A percentile compares a stretch with the other conserved stretches of the same genome.
Conservation (phyloP, 2,329 filamentous ascomycete genomes). For the Trichophyton equinum region DNA sequence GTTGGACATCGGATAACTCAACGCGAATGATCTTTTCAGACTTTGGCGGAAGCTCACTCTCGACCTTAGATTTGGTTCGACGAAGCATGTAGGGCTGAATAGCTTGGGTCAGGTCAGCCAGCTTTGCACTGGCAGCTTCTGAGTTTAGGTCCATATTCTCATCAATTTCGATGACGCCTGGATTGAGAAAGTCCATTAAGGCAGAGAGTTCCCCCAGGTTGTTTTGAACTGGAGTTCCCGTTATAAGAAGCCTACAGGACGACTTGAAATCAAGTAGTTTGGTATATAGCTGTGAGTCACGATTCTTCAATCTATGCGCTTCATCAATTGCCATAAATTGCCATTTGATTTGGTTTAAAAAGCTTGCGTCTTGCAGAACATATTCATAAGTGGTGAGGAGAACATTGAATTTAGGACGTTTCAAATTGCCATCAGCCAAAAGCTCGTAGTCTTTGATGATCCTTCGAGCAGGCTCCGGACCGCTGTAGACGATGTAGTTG, state of each 20-base stretch:
- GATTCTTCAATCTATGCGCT: conserved; percentile 91
- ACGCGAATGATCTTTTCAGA: conserved; percentile 98
- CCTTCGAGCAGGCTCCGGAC: conserved; percentile 70
- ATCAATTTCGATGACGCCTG: conserved; percentile 82
- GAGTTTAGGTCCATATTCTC: conserved; percentile 78
- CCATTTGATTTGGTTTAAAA: conserved; percentile 87
- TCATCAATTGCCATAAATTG: conserved; percentile 94
- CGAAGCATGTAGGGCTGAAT: conserved; percentile 93
- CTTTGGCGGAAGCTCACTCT: conserved; percentile 90
- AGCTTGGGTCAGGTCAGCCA: conserved; percentile 69
- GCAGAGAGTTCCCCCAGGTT: conserved; percentile 86
- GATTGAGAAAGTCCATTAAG: conserved; percentile 90
- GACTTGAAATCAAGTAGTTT: conserved; percentile 76
- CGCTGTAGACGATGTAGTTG: conserved; percentile 94
- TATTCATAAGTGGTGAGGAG: conserved; percentile 96
- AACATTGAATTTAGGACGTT: conserved; percentile 93
- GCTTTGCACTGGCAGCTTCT: conserved; percentile 71
- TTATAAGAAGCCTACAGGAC: conserved; percentile 83
- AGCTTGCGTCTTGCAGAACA: conserved; percentile 71
- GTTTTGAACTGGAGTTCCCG: conserved; percentile 94
- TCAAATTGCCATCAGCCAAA: conserved; percentile 70
- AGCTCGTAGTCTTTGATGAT: conserved; percentile 88
- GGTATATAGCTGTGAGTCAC: conserved; percentile 82
- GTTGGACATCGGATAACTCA: conserved; percentile 86
- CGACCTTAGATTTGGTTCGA: conserved; percentile 92